These are phyloP conservation scores for Hyphopichia homilentoma DNA, from an alignment of 805 yeast genomes.

Conservation along the genomic window DNA sequence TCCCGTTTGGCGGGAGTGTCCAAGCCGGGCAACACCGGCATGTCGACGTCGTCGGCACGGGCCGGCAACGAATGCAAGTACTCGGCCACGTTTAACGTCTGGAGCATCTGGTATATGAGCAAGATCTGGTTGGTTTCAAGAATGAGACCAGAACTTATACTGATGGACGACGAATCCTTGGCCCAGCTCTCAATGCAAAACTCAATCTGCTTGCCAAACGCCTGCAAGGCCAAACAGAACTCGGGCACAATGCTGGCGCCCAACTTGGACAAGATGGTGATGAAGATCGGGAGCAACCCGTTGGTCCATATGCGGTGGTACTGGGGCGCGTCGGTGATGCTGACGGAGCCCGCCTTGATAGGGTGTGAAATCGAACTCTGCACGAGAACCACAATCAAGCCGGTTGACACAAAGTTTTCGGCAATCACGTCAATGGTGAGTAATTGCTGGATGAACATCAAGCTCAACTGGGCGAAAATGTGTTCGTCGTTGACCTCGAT, in stretches of 20 bases:
- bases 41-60: constrained; percentile 16
- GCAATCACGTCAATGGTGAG: constrained; percentile 61
- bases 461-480: constrained; percentile 65
- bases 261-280: constrained; percentile 56
- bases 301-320: constrained; percentile 82
- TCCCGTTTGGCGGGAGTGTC: constrained; percentile 56
- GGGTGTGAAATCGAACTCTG: constrained; percentile 71
- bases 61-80: constrained; percentile 23
- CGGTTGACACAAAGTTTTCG: constrained; percentile 57
- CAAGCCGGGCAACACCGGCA: constrained; percentile 51
- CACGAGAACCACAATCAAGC: constrained; percentile 60
- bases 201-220: constrained; percentile 64
- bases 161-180: constrained; percentile 43
- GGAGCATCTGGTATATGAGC: constrained; percentile 56
- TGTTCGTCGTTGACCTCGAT: constrained; percentile 60
- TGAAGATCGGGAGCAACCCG: constrained; percentile 68
- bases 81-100: constrained; percentile 48
- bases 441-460: constrained; percentile 67
- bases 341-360: constrained; percentile 63
- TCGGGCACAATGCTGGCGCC: constrained; percentile 66
- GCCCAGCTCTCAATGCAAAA: constrained; percentile 69
- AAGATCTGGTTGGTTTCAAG: constrained; percentile 56
- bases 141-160: constrained; percentile 32
- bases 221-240: constrained; percentile 54
- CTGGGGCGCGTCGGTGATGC: constrained; percentile 48